Evolutionary conservation across 768 basidiomycete genomes (phyloP), one percentile per base, ranked within the genome.

Genomic region (Mrakia frigida): DNA sequence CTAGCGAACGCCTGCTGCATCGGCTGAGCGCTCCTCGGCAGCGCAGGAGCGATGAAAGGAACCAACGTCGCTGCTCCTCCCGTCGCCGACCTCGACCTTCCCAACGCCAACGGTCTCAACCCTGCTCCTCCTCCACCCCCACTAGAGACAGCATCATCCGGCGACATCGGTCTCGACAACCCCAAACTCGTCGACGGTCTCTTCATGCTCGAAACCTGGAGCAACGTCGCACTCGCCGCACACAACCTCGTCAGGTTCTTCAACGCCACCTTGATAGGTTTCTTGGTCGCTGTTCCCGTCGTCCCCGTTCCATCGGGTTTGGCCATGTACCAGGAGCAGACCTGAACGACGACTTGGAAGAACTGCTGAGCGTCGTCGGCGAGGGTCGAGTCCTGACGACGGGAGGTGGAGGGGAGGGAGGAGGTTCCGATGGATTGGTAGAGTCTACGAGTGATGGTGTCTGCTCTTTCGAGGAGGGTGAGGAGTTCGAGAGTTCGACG

Each of bases 161-260:
- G 65, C 23, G 35, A 39, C 65, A 68, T 68, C 0, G 65, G 65
- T 39, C 65, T 39, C 25, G 35, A 25, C 39, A 25, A 33, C n/a
- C 61, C 60, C 74, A 75, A 60, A 18, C 70, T 33, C 37, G 76
- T 77, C 13, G 46, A 56, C 3, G 76, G 76, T 33, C 76, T 28
- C 60, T 72, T 72, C 56, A 73, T 59, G 46, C 60, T 65, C 43
- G 71, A 73, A 13, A 77, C 76, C 46, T 77, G 76, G 6, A 77
- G 43, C 31, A 77, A 60, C 23, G 76, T 77, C 16, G 71, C 76
- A 28, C 76, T 75, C 43, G 71, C 76, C 61, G 71, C 71, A 43
- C 59, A 63, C 41, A 77, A 33, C 61, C 71, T 60, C 60, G 76
- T 77, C 25, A 77, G 71, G 39, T 72, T 77, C 56, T 61, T 70